Base-by-base conservation (phyloP, 164 flowering plant genomes). In the Vitis riparia region DNA sequence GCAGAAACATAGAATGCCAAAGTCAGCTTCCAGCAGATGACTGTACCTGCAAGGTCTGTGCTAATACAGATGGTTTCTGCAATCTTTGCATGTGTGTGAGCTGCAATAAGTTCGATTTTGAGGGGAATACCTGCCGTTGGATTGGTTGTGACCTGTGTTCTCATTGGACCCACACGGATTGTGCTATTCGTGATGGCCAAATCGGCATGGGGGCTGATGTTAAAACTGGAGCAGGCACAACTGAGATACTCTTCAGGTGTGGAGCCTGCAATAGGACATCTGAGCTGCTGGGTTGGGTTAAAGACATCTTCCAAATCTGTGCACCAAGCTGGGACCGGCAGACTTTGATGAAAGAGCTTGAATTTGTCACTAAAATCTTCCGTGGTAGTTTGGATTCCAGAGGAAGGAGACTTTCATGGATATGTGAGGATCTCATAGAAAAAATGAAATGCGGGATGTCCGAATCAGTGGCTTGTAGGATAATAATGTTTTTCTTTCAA, bases 101-200 rank as follows among this genome's bases (percentile, higher is more conserved):
- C 50, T 95, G 99, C 65, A 91, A 78, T 86, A 95, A 91, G 82
- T 93, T 95, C 76, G 98, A 93, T 74, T 95, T 93, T 77, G 98
- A 92, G 77, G 98, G 93, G 73, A 93, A 95, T 74, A 93, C 99
- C 3, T 95, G 97, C 75, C 90, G 97, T 0, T 95, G 99, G 99
- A 83, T 95, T 67, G 99, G 99, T 67, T 95, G 99, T 73, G 98
- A 95, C 71, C 62, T 82, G 69, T 95, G 99, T 74, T 91, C 94
- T 66, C 99, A 95, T 67, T 95, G 98, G 99, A 90, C 98, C 51
- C 99, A 95, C 75, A 95, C 98, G 1, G 99, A 93, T 68, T 95
- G 99, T 77, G 99, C 99, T 13, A 89, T 90, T 66, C 92, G 88
- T 50, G 89, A 88, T 74, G 95, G 97, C 51, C 90, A 78, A 70